A percentile compares a stretch with the other conserved stretches of the same genome.
phyloP scores from a whole-genome alignment of 2,329 filamentous ascomycete genomes.

The Niveomyces coronatus region DNA sequence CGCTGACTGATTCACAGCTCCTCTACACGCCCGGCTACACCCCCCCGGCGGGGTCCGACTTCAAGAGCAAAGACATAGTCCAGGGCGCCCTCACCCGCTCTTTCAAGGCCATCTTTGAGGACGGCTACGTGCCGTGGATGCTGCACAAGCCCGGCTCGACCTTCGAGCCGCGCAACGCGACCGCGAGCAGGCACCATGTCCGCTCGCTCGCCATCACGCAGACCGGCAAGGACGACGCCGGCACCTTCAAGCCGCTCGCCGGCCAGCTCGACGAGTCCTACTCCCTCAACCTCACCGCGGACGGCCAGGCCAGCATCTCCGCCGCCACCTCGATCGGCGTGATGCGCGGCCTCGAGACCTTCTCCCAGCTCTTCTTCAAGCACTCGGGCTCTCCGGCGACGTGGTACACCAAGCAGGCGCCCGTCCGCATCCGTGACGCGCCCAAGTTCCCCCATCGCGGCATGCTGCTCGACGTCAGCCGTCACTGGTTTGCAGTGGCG shows the following conservation, averaged over 20 bases:
- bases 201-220: constrained; percentile 52
- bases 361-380: constrained; percentile 69
- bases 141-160: constrained; percentile 53
- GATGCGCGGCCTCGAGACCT: constrained; percentile 63
- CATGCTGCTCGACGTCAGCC: constrained; percentile 66
- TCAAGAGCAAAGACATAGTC: constrained; percentile 44
- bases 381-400: constrained; percentile 40
- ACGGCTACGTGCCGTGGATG: constrained; percentile 70
- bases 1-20: constrained; percentile 29
- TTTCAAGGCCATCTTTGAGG: constrained; percentile 51
- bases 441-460: constrained; percentile 71
- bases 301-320: constrained; percentile 51
- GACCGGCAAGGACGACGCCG: constrained; percentile 39
- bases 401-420: constrained; percentile 61
- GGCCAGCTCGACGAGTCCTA: constrained; percentile 69
- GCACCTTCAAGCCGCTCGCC: constrained; percentile 48
- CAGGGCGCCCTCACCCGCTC: constrained; percentile 48
- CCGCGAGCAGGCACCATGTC: constrained; percentile 38
- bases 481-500: constrained; percentile 57
- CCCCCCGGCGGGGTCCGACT: constrained; percentile 25
- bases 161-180: constrained; percentile 47
- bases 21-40: constrained; percentile 35
- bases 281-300: constrained; percentile 46
- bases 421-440: constrained; percentile 59
- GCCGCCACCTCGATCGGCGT: constrained; percentile 60